phyloP scores from a whole-genome alignment of 1,284 basidiomycete species.

The Hemileia vastatrix region DNA sequence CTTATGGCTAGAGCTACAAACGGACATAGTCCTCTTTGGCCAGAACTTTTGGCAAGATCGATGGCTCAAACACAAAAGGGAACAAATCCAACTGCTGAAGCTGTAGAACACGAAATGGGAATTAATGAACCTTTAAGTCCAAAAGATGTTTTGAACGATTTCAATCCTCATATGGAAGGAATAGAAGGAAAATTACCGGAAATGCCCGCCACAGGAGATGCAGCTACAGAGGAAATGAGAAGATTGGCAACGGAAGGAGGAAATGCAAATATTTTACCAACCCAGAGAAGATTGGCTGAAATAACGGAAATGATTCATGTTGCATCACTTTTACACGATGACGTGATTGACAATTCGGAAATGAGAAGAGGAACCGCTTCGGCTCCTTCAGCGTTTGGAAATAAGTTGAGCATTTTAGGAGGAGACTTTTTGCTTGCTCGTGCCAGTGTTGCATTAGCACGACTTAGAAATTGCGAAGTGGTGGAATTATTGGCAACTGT shows the following conservation, averaged over 20 bases:
- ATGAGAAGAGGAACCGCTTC: constrained; percentile 71
- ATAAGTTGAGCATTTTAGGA: constrained; percentile 84
- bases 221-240: no score
- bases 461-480: constrained; percentile 76
- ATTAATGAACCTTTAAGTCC: constrained; percentile 62
- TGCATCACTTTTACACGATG: constrained; percentile 90
- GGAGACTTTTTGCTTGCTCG: constrained; percentile 92
- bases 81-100: no score
- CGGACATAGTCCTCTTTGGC: constrained; percentile 57
- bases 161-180: constrained; percentile 70
- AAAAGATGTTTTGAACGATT: constrained; percentile 69
- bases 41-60: not conserved
- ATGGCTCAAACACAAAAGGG: no score
- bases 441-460: constrained; percentile 73
- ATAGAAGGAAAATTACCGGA: no score
- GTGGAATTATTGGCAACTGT: constrained; percentile 87
- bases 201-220: no score
- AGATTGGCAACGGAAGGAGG: no score
- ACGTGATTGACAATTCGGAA: constrained; percentile 77
- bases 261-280: constrained; percentile 64
- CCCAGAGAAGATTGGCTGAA: constrained; percentile 82
- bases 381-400: constrained; percentile 78
- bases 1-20: constrained; percentile 87
- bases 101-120: no score
- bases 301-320: constrained; percentile 99